phyloP scores from a whole-genome alignment of 208 protist genomes.

The Leishmania braziliensis region DNA sequence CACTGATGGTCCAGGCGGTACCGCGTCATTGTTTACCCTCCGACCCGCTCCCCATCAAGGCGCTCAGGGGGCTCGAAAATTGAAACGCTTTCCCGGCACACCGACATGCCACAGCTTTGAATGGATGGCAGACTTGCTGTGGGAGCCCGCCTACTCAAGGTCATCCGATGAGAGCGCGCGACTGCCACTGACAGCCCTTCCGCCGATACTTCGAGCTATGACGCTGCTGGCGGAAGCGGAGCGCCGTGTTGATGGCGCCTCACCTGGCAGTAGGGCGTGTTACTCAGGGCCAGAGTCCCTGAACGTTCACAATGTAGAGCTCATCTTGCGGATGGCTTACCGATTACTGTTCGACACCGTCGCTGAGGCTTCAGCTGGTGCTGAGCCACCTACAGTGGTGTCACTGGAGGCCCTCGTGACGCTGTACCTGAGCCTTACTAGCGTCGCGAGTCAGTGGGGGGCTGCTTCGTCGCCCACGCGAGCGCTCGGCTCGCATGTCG shows the following conservation, averaged over 20 bases:
- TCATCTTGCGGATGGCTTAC: slow-evolving; percentile 5
- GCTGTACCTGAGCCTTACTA: slow-evolving; percentile 12
- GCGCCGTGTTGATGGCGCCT: not conserved
- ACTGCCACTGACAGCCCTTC: not conserved
- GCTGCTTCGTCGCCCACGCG: not conserved
- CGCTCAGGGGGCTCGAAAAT: not conserved
- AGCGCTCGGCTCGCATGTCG: not conserved
- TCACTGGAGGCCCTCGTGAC: slow-evolving; percentile 26
- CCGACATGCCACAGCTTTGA: not conserved
- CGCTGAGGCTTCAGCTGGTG: not conserved
- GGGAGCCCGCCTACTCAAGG: not conserved
- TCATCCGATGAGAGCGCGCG: not conserved
- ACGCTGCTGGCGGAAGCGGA: slow-evolving; percentile 12
- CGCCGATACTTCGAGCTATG: slow-evolving; percentile 6
- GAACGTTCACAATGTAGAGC: not conserved
- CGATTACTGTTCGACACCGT: slow-evolving; percentile 3
- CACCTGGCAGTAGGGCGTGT: not conserved
- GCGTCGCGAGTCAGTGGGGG: not conserved
- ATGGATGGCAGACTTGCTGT: not conserved
- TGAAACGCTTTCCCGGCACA: not conserved
- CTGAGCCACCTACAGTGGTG: not conserved
- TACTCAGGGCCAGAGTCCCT: not conserved
- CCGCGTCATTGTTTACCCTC: not conserved
- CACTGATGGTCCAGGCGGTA: not conserved
- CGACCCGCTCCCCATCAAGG: not conserved